phyloP scores from a whole-genome alignment of 148 eudicot genomes.

The Agrostemma githago region DNA sequence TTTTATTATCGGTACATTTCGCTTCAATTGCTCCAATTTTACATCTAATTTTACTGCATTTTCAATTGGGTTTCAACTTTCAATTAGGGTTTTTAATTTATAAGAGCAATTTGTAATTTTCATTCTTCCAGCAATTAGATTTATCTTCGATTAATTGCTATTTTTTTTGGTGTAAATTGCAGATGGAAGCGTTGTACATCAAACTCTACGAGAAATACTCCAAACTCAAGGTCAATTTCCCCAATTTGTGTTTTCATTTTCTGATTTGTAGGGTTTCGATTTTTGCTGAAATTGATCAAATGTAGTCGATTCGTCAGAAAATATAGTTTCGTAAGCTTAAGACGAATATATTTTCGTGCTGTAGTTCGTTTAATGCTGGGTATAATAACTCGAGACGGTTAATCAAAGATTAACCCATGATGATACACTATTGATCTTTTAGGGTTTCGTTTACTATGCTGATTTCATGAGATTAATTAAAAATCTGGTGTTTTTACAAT shows the following conservation, averaged over 20 bases:
- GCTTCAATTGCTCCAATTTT: too few relatives aligned
- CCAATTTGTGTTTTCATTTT: neutral
- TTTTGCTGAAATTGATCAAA: neutral
- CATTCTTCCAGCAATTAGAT: too few relatives aligned
- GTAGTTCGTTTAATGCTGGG: neutral
- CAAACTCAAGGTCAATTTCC: conserved; percentile 52
- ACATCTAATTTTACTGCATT: neutral
- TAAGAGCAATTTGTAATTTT: too few relatives aligned
- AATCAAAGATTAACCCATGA: neutral
- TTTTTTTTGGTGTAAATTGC: neutral
- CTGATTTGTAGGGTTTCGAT: conserved; percentile 2
- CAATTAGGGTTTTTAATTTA: neutral
- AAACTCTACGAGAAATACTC: conserved; percentile 3
- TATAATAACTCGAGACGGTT: neutral
- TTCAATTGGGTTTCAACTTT: neutral
- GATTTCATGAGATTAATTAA: neutral
- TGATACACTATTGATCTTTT: neutral
- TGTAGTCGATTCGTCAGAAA: neutral
- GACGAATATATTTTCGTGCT: neutral
- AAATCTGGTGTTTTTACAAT: neutral
- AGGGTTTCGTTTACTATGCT: neutral
- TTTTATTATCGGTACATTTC: neutral
- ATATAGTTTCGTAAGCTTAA: too few relatives aligned
- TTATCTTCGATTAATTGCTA: neutral
- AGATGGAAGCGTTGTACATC: neutral